A percentile compares a stretch with the other conserved stretches of the same genome.
Evolutionary conservation across 78 protist genomes (phyloP).

Genomic region (Fonticula alba): DNA sequence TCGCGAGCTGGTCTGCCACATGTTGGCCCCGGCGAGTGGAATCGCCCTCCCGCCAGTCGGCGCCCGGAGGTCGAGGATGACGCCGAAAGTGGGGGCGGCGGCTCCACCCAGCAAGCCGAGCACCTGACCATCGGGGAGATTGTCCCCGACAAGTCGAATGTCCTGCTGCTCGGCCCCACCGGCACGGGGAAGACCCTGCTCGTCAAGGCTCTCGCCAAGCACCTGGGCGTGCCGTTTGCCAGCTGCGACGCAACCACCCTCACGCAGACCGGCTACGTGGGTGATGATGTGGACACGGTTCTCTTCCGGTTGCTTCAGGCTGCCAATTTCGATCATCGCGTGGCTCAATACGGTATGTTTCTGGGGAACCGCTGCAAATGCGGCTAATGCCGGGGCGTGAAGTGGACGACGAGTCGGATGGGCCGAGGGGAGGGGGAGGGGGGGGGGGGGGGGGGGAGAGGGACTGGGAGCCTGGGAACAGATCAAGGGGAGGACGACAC

Average conservation of each 20-base stretch:
- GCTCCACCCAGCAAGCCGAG: not conserved
- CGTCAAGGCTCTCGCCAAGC: slow-evolving; percentile 18
- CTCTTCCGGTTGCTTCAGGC: slow-evolving; percentile 8
- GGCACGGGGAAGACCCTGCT: slow-evolving; percentile 40
- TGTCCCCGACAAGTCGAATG: slow-evolving; percentile 22
- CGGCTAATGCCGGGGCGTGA: no score
- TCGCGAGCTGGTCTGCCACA: no score
- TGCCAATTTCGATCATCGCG: no score
- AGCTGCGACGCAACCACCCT: slow-evolving; percentile 29
- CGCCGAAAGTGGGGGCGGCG: not conserved
- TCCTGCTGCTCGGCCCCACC: slow-evolving; percentile 34
- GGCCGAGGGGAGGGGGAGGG: no score
- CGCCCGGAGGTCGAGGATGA: not conserved
- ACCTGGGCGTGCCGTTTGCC: slow-evolving; percentile 26
- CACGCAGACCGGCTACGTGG: slow-evolving; percentile 41
- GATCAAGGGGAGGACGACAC: no score
- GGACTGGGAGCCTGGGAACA: no score
- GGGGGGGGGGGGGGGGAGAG: no score
- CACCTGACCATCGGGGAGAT: not conserved
- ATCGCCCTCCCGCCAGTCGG: no score
- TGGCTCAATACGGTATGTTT: no score
- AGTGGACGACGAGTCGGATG: no score
- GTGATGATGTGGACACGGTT: slow-evolving; percentile 37
- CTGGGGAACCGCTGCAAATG: no score
- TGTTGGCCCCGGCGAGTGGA: not conserved